Evolutionary conservation across 2,329 filamentous ascomycete species (phyloP), one percentile per base, ranked within the genome.

Genomic region (Cladophialophora chaetospira): DNA sequence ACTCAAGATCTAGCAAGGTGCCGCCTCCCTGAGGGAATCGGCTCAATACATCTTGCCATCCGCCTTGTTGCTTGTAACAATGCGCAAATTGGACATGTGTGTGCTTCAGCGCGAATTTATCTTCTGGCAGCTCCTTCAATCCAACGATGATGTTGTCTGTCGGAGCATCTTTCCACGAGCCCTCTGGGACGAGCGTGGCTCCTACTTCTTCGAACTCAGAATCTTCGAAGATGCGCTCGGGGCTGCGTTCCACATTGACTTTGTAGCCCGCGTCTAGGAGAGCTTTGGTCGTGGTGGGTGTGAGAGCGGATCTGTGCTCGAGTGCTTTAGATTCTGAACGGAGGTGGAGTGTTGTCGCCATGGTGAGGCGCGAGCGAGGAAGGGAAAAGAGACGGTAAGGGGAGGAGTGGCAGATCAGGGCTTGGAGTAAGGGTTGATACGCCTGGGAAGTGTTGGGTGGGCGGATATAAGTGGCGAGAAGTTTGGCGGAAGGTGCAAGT

Each of bases 1-100:
- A 97, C 71, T 96, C 92, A 33, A 97, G 82, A 68, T 97, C 92
- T 57, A 91, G 83, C 11, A 97, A 83, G 0, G 83, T 87, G 65
- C 90, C 89, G 53, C 85, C 84, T 56, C 89, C 91, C 21, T 84
- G 82, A 25, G 88, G 82, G 72, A 91, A 97, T 54, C 92, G 82
- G 55, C 85, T 80, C n/a, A 96, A 83, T 4, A 91, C 88, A 38
- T 83, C 81, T 56, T 89, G 84, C 89, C 90, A 96, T 25, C 87
- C 88, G 25, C 76, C 83, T 75, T 94, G 90, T 64, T 82, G 75
- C 80, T 91, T 91, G 77, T 86, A 90, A 74, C 85, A 87, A 71
- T 91, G 87, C 33, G 83, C 83, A 68, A 91, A 91, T 66, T 87
- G 82, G 63, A 89, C 80, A 69, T 88, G 84, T 19, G 83, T 84